Conservation (phyloP, 129 eudicot genomes). For the Flaveria sonorensis region DNA sequence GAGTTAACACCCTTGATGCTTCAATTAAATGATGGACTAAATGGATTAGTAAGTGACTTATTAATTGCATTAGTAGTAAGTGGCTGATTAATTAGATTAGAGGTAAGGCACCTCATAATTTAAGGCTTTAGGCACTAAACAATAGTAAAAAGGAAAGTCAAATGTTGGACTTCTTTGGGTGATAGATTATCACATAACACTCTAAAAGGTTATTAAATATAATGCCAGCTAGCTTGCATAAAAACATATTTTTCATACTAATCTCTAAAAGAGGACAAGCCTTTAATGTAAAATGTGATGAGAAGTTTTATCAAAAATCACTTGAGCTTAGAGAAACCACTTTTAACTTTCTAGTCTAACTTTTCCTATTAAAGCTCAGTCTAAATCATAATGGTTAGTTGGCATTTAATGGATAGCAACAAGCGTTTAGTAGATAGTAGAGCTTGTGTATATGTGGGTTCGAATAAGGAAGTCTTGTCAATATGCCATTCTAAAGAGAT, state of each 20-base stretch:
- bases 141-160: too few relatives aligned
- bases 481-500: neutral
- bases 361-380: neutral
- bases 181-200: neutral
- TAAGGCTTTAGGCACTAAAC: too few relatives aligned
- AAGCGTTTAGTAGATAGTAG: neutral
- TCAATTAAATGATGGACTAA: too few relatives aligned
- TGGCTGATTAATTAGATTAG: too few relatives aligned
- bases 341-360: neutral
- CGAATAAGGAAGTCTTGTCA: neutral
- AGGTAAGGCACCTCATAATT: too few relatives aligned
- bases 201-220: neutral
- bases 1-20: neutral
- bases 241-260: neutral
- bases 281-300: constrained; percentile 3
- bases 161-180: too few relatives aligned
- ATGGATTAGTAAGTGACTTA: too few relatives aligned
- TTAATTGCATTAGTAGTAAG: too few relatives aligned
- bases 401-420: neutral
- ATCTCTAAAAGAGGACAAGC: neutral
- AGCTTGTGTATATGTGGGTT: neutral
- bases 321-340: neutral
- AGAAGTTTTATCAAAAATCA: constrained; percentile 15
- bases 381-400: neutral
- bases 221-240: neutral